A percentile compares a stretch with the other conserved stretches of the same genome.
Conservation (phyloP, 1,284 basidiomycete genomes). For the Ceratorhiza oryzae-sativae region DNA sequence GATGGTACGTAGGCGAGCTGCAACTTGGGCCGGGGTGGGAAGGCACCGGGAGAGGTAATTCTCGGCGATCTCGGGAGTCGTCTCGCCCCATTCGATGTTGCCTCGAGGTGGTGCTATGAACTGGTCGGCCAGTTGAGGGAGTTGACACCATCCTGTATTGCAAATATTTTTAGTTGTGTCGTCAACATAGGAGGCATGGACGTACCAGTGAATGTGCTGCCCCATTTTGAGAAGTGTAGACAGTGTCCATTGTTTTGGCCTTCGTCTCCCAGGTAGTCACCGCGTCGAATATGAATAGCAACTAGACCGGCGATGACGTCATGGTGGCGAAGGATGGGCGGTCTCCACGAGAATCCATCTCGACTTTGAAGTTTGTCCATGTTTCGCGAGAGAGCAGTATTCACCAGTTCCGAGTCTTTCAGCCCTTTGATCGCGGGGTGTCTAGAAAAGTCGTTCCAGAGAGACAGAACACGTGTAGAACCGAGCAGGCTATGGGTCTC, state of each 20-base stretch:
- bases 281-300: constrained; percentile 53
- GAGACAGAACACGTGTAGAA: constrained; percentile 53
- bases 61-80: constrained; percentile 45
- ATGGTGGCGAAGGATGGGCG: background rate
- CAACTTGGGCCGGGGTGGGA: constrained; percentile 58
- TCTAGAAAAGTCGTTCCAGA: constrained; percentile 55
- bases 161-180: constrained; percentile 39
- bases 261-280: constrained; percentile 49
- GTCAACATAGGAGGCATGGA: background rate
- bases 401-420: constrained; percentile 40
- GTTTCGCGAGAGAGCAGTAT: constrained; percentile 36
- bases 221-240: constrained; percentile 28
- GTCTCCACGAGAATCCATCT: constrained; percentile 1
- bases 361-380: constrained; percentile 27
- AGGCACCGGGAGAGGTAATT: constrained; percentile 58
- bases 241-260: constrained; percentile 23
- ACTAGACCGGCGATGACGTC: constrained; percentile 43
- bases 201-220: constrained; percentile 35
- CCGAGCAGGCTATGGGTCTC: constrained; percentile 52
- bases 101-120: constrained; percentile 49
- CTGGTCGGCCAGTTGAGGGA: constrained; percentile 53
- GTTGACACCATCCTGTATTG: constrained; percentile 56
- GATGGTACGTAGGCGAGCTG: constrained; percentile 54
- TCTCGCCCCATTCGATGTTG: constrained; percentile 43
- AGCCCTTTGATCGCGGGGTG: constrained; percentile 59